These are phyloP conservation scores for Carex sylvatica DNA, from an alignment of 202 grass and related monocot genomes.

Conservation along the genomic window DNA sequence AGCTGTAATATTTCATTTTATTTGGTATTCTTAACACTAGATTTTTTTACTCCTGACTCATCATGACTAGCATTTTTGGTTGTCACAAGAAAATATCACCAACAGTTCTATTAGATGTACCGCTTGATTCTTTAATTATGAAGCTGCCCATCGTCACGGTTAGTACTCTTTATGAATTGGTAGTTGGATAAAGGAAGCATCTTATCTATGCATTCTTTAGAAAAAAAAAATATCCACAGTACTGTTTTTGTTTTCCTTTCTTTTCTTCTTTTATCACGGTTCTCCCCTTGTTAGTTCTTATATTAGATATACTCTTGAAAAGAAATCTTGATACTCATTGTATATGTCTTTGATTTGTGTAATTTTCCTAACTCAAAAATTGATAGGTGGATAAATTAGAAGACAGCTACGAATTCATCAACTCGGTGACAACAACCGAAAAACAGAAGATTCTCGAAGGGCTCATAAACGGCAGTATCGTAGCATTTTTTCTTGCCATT, in stretches of 20 bases:
- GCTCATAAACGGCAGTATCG: slow-evolving; percentile 62
- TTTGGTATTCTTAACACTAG: background rate
- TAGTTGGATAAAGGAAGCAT: background rate
- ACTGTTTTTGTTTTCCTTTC: background rate
- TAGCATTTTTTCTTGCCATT: slow-evolving; percentile 59
- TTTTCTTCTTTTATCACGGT: background rate
- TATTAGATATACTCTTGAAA: background rate
- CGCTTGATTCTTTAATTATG: slow-evolving; percentile 65
- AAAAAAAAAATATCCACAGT: background rate
- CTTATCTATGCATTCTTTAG: background rate
- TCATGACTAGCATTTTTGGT: background rate
- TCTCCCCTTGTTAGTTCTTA: background rate
- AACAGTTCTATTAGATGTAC: slow-evolving; percentile 65
- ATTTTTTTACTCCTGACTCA: background rate
- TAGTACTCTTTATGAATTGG: slow-evolving; percentile 21
- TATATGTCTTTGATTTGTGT: background rate
- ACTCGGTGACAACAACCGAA: slow-evolving; percentile 33
- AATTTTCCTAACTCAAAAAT: background rate
- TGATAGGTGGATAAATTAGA: slow-evolving; percentile 78
- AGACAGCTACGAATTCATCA: slow-evolving; percentile 65
- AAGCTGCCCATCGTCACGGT: slow-evolving; percentile 79
- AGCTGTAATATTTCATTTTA: slow-evolving; percentile 46
- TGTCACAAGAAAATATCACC: slow-evolving; percentile 70
- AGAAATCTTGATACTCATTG: background rate
- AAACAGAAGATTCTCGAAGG: slow-evolving; percentile 81